Conservation (phyloP, 2,329 filamentous ascomycete species). For the Aspergillus udagawae region DNA sequence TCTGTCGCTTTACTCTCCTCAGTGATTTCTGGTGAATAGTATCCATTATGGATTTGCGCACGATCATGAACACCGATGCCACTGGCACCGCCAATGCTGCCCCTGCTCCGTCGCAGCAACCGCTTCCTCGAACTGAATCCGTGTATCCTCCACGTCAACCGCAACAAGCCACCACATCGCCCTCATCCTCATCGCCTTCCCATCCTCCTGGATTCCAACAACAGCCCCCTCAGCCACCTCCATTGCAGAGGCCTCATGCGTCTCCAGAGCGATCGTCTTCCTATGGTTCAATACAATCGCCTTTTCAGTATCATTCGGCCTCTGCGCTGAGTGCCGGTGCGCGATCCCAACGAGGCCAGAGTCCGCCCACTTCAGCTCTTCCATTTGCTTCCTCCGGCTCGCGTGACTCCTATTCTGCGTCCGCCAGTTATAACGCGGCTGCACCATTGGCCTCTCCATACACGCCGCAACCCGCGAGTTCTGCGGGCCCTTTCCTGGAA, state of each 20-base stretch:
- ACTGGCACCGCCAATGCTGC: conserved; percentile 28
- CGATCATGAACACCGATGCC: conserved; percentile 48
- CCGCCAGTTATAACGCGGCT: conserved; percentile 24
- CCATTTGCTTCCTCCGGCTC: conserved; percentile 27
- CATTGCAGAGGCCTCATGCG: conserved; percentile 40
- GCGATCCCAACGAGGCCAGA: conserved; percentile 30
- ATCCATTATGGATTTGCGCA: conserved; percentile 49
- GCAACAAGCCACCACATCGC: conserved; percentile 12
- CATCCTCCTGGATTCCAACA: conserved; percentile 30
- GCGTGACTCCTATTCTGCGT: conserved; percentile 33
- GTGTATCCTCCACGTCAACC: conserved; percentile 23
- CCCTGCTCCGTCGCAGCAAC: conserved; percentile 21
- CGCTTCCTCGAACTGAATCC: conserved; percentile 27
- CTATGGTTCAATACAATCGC: conserved; percentile 37
- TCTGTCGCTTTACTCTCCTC: conserved; percentile 5
- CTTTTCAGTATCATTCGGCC: conserved; percentile 37
- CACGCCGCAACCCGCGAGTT: conserved; percentile 34
- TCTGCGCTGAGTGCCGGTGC: conserved; percentile 27
- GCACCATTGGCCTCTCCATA: conserved; percentile 35
- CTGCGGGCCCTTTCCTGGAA: conserved; percentile 12
- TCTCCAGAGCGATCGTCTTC: conserved; percentile 42
- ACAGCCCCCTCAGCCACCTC: conserved; percentile 36
- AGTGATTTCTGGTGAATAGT: conserved; percentile 4
- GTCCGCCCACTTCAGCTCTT: conserved; percentile 26
- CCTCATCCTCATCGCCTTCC: conserved; percentile 19